Conservation (phyloP, 495 filamentous ascomycete species). For the Tuber aestivum region DNA sequence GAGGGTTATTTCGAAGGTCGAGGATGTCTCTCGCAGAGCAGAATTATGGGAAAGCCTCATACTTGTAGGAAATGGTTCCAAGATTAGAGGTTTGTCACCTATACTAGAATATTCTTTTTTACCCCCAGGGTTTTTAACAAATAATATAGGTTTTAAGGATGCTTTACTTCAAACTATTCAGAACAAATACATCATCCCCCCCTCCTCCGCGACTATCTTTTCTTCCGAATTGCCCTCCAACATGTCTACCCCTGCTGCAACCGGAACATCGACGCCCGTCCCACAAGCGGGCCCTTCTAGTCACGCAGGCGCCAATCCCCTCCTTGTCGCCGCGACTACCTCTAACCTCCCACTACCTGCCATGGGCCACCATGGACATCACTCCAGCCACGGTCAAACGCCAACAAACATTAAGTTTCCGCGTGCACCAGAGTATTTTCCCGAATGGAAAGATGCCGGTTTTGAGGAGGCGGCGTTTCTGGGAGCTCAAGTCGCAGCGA, state of each 20-base stretch:
- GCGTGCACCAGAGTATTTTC: slow-evolving; percentile 77
- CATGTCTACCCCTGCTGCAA: slow-evolving; percentile 81
- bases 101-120: neutral
- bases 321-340: slow-evolving; percentile 86
- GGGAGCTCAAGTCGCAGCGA: slow-evolving; percentile 48
- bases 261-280: slow-evolving; percentile 79
- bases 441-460: slow-evolving; percentile 85
- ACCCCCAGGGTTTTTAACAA: neutral
- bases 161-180: slow-evolving; percentile 71
- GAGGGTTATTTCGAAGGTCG: slow-evolving; percentile 68
- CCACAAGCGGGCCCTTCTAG: slow-evolving; percentile 42
- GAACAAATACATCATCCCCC: slow-evolving; percentile 80
- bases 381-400: slow-evolving; percentile 78
- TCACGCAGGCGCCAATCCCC: slow-evolving; percentile 67
- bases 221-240: slow-evolving; percentile 93
- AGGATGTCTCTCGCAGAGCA: slow-evolving; percentile 69
- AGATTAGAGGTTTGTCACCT: slow-evolving; percentile 60
- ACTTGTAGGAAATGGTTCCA: slow-evolving; percentile 81
- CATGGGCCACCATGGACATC: slow-evolving; percentile 50
- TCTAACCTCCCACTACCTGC: slow-evolving; percentile 54
- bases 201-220: slow-evolving; percentile 88
- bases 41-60: slow-evolving; percentile 85
- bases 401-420: slow-evolving; percentile 77
- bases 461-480: slow-evolving; percentile 45
- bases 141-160: slow-evolving; percentile 64